Evolutionary conservation across 2,329 filamentous ascomycete species (phyloP), one percentile per base, ranked within the genome.

Genomic region (Calonectria hawksworthii): DNA sequence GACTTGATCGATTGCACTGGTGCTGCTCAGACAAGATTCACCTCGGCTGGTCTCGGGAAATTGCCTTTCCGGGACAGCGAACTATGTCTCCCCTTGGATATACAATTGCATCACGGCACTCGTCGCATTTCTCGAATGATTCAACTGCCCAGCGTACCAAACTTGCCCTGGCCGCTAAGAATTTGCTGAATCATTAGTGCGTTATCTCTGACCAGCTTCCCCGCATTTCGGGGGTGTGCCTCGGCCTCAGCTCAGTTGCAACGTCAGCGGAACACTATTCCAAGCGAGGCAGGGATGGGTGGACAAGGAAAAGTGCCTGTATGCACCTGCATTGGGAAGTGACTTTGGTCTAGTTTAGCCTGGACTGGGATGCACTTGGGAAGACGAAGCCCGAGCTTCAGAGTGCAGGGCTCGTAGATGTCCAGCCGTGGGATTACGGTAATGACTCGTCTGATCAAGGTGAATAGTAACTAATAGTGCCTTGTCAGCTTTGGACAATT

Each of bases 41-140:
- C 71, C 71, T 73, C 71, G 71, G 71, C 26, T 69, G 71, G 44
- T 59, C n/a, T n/a, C 71, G 66, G 71, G 16, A 50, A 66, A 64
- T 26, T 50, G n/a, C 26, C 65, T 10, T n/a, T 51, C 68, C 65
- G 64, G 47, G 10, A 32, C 50, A 63, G 30, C 18, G 10, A 68
- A 50, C 18, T 11, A 52, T n/a, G 18, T 14, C 51, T 28, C 18
- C 36, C 30, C 63, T 61, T 14, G 32, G 3, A 28, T 50, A 50
- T 21, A 23, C 4, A 23, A 16, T 41, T 47, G 16, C 51, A 61
- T 16, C 32, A 68, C n/a, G 10, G 14, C 34, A 38, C n/a, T 34
- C 34, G 9, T 28, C 21, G 34, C 30, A 3, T 38, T 38, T 38
- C 36, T 61, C 56, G 56, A 61, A 61, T 61, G 56, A 61, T 61